Evolutionary conservation across 2,329 filamentous ascomycete genomes (phyloP), one percentile per base, ranked within the genome.

Genomic region (Colletotrichum sp.): DNA sequence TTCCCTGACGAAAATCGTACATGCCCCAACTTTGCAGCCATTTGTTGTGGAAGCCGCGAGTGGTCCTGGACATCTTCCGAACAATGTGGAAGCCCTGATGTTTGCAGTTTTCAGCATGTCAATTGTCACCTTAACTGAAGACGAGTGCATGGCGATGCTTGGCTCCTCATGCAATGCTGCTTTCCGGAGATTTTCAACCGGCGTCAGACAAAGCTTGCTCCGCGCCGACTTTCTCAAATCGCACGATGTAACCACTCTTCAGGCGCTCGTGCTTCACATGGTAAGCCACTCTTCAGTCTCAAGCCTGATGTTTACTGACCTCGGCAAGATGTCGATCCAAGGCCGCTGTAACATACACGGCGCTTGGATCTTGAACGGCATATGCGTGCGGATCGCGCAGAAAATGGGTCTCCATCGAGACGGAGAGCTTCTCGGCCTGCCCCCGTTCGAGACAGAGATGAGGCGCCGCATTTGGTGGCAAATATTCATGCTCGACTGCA

Each of bases 1-100:
- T 79, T 94, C 94, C 1, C 82, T 95, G 55, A 91, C 92, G 77
- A 96, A 95, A 81, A 85, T 91, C 63, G 91, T 95, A 48, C 94
- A 96, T 80, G 89, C 93, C 3, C 94, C 94, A 0, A 92, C 92
- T 5, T 76, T 83, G 1, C 82, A 84, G 16, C 80, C 82, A 10
- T 78, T 79, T 18, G 78, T 84, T 2, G 52, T 83, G 4, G 80
- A 84, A 10, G 81, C 81, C 3, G 79, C 72, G 13, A 82, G 81
- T 79, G 78, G 82, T 15, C 60, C 77, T 2, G 15, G 28, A 3
- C 67, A 57, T 2, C 59, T 78, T 2, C 69, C 81, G 0, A 80
- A 80, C 1, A 71, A 80, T 0, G 75, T 82, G 5, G 92, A 94
- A 79, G 91, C 92, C 1, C 83, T 95, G n/a, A 88, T 93, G 79